Evolutionary conservation across 305 asterid species (phyloP).

Genomic region (Fraxinus paxiana): DNA sequence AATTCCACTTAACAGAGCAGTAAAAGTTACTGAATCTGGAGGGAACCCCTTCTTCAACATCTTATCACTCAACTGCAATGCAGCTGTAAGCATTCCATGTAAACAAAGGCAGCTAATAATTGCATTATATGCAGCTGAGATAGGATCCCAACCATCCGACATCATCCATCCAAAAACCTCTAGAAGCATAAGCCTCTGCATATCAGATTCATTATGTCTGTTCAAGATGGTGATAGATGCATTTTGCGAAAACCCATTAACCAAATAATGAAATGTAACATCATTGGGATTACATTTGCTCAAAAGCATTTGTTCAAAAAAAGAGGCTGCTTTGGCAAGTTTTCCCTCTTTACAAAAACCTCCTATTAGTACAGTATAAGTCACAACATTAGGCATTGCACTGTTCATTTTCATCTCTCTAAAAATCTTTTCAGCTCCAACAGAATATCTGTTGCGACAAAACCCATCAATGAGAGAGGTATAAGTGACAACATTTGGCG

Average conservation of each 20-base stretch:
- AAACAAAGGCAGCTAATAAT: conserved; percentile 64
- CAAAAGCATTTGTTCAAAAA: conserved; percentile 71
- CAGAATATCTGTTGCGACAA: conserved; percentile 48
- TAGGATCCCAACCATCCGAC: conserved; percentile 58
- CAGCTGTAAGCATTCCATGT: conserved; percentile 51
- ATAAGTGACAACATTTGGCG: conserved; percentile 60
- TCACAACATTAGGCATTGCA: conserved; percentile 73
- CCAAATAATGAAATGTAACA: conserved; percentile 67
- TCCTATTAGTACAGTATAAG: conserved; percentile 69
- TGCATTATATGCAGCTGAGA: conserved; percentile 65
- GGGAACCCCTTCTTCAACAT: conserved; percentile 44
- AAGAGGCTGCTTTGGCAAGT: conserved; percentile 55
- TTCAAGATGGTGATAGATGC: conserved; percentile 13
- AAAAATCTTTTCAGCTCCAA: conserved; percentile 53
- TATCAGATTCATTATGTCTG: conserved; percentile 21
- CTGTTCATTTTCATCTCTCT: conserved; percentile 48
- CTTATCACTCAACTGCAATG: conserved; percentile 48
- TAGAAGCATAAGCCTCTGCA: conserved; percentile 47
- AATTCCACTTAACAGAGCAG: conserved; percentile 61
- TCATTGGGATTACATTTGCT: conserved; percentile 70
- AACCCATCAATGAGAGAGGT: conserved; percentile 73
- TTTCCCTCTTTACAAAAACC: conserved; percentile 66
- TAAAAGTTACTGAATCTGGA: conserved; percentile 48
- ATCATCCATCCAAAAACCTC: conserved; percentile 46
- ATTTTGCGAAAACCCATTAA: conserved; percentile 59